Conservation (phyloP, 805 yeast species). For the Kuraishia molischiana region DNA sequence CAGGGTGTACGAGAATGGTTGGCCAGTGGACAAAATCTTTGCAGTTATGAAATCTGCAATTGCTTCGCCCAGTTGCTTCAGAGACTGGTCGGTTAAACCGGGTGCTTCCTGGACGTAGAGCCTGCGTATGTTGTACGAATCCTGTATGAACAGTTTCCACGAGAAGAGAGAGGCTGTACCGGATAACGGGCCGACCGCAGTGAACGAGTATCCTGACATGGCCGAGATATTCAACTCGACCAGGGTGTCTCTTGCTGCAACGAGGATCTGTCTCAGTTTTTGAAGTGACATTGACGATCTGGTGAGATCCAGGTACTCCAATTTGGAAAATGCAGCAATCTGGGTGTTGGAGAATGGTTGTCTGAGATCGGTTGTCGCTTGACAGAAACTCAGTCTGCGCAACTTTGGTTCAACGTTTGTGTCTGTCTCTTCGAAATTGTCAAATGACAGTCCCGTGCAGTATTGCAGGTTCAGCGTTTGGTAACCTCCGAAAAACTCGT, state of each 20-base stretch:
- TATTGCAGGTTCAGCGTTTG: slow-evolving; percentile 6
- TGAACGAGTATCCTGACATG: neutral
- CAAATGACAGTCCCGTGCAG: neutral
- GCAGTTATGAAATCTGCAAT: slow-evolving; percentile 4
- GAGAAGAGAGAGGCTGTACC: neutral
- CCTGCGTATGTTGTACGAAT: slow-evolving; percentile 1
- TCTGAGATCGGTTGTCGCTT: neutral
- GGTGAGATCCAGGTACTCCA: neutral
- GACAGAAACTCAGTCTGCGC: neutral
- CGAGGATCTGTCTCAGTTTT: neutral
- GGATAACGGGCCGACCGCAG: neutral
- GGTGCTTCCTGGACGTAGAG: slow-evolving; percentile 1
- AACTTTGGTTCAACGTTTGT: neutral
- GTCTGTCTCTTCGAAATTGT: neutral
- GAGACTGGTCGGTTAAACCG: slow-evolving; percentile 11
- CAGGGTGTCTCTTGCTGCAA: neutral
- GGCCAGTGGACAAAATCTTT: neutral
- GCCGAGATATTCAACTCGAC: neutral
- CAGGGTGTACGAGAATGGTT: neutral
- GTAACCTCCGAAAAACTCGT: slow-evolving; percentile 7
- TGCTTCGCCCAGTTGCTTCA: slow-evolving; percentile 8
- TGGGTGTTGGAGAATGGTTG: neutral
- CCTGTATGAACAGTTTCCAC: neutral
- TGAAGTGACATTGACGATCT: neutral
- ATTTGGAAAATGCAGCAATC: slow-evolving; percentile 1